These are phyloP conservation scores for Aspergillus piperis DNA, from an alignment of 2,329 filamentous ascomycete species.

Conservation along the genomic window DNA sequence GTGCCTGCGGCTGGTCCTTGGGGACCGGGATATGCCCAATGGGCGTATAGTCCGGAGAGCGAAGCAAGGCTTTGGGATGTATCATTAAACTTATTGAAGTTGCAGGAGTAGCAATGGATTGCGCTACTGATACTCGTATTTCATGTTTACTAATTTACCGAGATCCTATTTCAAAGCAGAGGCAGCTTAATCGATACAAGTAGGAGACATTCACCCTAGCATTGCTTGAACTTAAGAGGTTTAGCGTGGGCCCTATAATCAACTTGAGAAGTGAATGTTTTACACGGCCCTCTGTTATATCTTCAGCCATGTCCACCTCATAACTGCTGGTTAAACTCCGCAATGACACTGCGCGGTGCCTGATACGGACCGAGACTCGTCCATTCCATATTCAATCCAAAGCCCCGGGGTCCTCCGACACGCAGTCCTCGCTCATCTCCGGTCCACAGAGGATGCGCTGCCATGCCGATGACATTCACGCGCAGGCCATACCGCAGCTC, in stretches of 20 bases:
- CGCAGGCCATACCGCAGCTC: conserved; percentile 55
- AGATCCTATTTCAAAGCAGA: too few relatives aligned
- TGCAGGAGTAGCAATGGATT: not conserved
- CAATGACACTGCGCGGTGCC: conserved; percentile 20
- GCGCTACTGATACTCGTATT: rapidly evolving
- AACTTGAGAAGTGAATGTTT: too few relatives aligned
- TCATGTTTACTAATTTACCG: too few relatives aligned
- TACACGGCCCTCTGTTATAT: too few relatives aligned
- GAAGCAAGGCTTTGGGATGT: conserved; percentile 1
- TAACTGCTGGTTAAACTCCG: not conserved
- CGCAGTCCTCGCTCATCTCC: conserved; percentile 36
- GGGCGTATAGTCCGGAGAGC: conserved; percentile 5
- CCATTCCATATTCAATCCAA: conserved; percentile 28
- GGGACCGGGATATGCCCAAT: not conserved
- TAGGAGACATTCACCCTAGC: too few relatives aligned
- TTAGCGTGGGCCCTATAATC: too few relatives aligned
- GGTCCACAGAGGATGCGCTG: conserved; percentile 55
- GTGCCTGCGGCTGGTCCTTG: not conserved
- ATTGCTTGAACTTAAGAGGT: too few relatives aligned
- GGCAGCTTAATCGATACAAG: too few relatives aligned
- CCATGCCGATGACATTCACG: conserved; percentile 54
- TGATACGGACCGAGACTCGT: conserved; percentile 25
- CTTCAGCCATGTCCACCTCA: not conserved
- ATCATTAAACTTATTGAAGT: not conserved
- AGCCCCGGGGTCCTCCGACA: conserved; percentile 45